Evolutionary conservation across 1,284 basidiomycete genomes (phyloP), one percentile per base, ranked within the genome.

Genomic region (Trichosporon asahii): DNA sequence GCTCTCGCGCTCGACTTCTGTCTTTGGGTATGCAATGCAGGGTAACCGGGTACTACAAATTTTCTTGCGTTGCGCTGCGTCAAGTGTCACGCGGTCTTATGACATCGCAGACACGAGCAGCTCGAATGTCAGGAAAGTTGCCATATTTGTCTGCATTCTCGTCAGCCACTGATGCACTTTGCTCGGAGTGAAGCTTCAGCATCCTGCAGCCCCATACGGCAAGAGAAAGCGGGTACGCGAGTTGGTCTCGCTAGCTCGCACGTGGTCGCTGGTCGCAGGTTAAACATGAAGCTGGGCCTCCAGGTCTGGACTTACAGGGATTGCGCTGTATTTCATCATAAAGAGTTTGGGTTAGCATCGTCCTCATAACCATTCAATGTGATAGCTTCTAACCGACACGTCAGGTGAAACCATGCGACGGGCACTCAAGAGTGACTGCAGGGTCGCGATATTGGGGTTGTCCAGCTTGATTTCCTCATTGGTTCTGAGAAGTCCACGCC

Each of bases 91-190:
- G 6, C n/a, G 6, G 63, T 44, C 31, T 68, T 68, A 76, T n/a
- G 75, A 74, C 68, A 80, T 61, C 9, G 75, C 77, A 21, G 76
- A 73, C 3, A 82, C 81, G 68, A 80, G 78, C 18, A 79, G 79
- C 70, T 84, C 83, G 68, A 83, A 84, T 0, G 81, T 80, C 61
- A 83, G 68, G 73, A 84, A 84, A 49, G 82, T 79, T 27, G 84
- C 84, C 80, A 84, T 84, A 68, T 85, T 85, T 15, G 83, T 80
- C 75, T 80, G 6, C 72, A 6, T 11, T 29, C 18, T 53, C 27
- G 44, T 66, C 27, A 55, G 65, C 40, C 14, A 33, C 11, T 49
- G 29, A 4, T 25, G 40, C 5, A 6, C 8, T 3, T 27, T 25
- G 25, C 11, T 27, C 25, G 9, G 49, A 55, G 23, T 27, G 15